Conservation (phyloP, 192 early-diverging fungal species). For the Linnemannia zychae region DNA sequence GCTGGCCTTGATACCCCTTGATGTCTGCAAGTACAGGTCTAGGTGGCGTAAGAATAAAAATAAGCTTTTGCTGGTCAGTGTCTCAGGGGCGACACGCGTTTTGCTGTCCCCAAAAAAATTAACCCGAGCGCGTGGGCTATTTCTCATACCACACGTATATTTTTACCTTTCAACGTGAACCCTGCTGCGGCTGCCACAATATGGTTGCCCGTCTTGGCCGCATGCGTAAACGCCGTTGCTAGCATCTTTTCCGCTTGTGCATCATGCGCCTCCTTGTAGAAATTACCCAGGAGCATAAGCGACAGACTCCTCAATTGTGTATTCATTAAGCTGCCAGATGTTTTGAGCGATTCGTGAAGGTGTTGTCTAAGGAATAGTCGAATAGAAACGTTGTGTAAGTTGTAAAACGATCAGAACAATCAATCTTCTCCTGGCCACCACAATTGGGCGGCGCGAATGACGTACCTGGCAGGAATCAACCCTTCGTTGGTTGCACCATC, state of each 20-base stretch:
- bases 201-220: constrained; percentile 42
- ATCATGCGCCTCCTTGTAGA: constrained; percentile 56
- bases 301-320: constrained; percentile 58
- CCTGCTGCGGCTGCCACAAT: constrained; percentile 38
- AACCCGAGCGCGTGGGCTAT: not conserved
- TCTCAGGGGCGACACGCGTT: not conserved
- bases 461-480: constrained; percentile 41
- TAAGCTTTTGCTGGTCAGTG: not conserved
- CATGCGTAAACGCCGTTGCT: constrained; percentile 42
- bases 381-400: constrained; percentile 2
- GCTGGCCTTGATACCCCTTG: constrained; percentile 51
- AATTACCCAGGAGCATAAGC: constrained; percentile 50
- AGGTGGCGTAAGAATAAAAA: not conserved
- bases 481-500: constrained; percentile 44
- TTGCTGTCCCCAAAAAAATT: not conserved
- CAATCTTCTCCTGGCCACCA: not conserved
- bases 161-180: constrained; percentile 47
- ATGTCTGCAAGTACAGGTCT: constrained; percentile 52
- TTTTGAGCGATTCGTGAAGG: constrained; percentile 55
- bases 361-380: constrained; percentile 50
- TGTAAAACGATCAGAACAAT: not conserved
- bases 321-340: constrained; percentile 44
- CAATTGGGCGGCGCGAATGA: not conserved
- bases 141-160: not conserved
- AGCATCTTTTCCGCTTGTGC: constrained; percentile 64